phyloP scores from a whole-genome alignment of 495 filamentous ascomycete species.

The Xylaria venustula region DNA sequence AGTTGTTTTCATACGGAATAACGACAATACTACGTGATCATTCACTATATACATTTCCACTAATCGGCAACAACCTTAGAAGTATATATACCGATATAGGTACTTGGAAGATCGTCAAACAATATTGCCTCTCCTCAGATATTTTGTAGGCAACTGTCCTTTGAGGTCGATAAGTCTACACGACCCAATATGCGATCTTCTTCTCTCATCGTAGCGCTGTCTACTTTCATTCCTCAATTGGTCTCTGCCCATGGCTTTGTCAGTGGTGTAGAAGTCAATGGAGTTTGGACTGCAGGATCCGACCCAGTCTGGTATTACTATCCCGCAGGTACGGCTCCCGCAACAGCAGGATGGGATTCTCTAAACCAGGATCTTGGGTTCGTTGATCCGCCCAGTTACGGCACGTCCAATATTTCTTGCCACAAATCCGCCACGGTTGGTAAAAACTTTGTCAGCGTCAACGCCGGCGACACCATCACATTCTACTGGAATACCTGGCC shows the following conservation, averaged over 20 bases:
- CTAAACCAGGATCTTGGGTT: constrained; percentile 52
- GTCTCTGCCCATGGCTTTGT: constrained; percentile 60
- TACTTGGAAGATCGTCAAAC: neutral
- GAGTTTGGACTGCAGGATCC: constrained; percentile 22
- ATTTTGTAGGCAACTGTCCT: neutral
- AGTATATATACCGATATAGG: neutral
- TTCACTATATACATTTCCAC: too few species aligned
- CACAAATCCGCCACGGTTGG: constrained; percentile 37
- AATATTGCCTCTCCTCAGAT: neutral
- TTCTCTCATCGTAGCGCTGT: neutral
- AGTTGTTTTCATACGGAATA: too few species aligned
- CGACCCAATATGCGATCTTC: neutral
- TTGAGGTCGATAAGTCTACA: neutral
- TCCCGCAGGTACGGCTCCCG: neutral
- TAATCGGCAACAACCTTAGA: neutral
- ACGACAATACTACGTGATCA: too few species aligned
- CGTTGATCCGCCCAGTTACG: constrained; percentile 41
- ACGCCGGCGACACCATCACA: constrained; percentile 32
- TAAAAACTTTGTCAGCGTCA: constrained; percentile 25
- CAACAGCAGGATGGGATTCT: constrained; percentile 38
- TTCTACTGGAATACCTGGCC: constrained; percentile 49
- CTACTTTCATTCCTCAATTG: neutral
- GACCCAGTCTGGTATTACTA: constrained; percentile 22
- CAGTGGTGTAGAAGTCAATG: constrained; percentile 57
- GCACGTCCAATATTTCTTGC: constrained; percentile 38